Evolutionary conservation across 2,329 filamentous ascomycete genomes (phyloP).

Genomic region (Arthrobotrys pseudoclavata): DNA sequence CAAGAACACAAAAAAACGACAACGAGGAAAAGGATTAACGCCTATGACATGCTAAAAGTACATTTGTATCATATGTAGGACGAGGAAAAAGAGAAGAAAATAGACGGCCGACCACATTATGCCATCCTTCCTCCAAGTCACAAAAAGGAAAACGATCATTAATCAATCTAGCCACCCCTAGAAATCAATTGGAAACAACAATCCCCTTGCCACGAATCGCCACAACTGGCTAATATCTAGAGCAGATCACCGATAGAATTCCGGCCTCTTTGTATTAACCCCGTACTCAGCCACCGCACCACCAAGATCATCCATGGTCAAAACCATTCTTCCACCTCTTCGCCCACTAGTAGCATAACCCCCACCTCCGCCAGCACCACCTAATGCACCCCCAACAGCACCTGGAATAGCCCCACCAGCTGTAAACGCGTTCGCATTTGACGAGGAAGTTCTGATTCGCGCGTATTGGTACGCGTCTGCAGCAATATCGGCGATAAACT

Average conservation of each 20-base stretch:
- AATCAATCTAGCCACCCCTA: conserved; percentile 18
- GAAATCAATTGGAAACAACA: background rate
- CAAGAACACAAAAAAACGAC: background rate
- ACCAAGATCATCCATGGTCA: conserved; percentile 98
- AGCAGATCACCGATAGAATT: conserved; percentile 83
- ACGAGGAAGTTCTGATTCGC: conserved; percentile 89
- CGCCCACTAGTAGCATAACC: conserved; percentile 83
- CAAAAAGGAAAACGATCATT: conserved; percentile 4
- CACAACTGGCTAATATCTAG: background rate
- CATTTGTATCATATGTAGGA: conserved; percentile 39
- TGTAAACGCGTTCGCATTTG: conserved; percentile 81
- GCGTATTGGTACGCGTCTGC: conserved; percentile 98
- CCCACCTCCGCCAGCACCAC: conserved; percentile 67
- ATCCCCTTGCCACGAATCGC: background rate
- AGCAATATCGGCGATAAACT: conserved; percentile 97
- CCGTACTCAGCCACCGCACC: conserved; percentile 99
- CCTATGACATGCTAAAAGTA: conserved; percentile 59
- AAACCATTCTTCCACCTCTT: conserved; percentile 89
- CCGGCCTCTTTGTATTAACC: conserved; percentile 95
- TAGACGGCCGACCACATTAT: conserved; percentile 6
- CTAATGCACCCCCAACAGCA: conserved; percentile 70
- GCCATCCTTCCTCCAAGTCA: background rate
- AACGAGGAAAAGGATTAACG: conserved; percentile 23
- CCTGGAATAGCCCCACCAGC: conserved; percentile 73
- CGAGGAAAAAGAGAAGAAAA: background rate